Evolutionary conservation across 805 yeast species (phyloP), one percentile per base, ranked within the genome.

Genomic region (Monosporozyma siamensis): DNA sequence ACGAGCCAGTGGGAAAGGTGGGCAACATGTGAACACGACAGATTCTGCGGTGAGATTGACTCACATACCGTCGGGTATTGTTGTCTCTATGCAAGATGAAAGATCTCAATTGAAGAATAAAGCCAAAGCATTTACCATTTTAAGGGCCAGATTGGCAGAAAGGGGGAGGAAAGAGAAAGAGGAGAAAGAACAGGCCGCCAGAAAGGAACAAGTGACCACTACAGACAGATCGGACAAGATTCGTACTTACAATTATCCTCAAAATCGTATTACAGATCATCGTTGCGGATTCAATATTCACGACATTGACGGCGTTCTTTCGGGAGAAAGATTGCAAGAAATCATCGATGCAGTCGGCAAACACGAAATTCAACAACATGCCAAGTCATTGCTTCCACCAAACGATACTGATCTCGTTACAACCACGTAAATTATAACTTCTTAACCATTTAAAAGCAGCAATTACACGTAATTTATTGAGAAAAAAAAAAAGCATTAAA

Each of bases 1-100:
- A 95, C 72, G 98, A 51, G 86, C 97, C 1, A 79, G 95, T 43
- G 98, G 98, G 3, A 82, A 92, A 49, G 98, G 98, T 44, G 98
- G 98, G 0, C 98, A 90, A 66, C 97, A 90, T 58, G 98, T 90
- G 29, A 90, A 90, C 58, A 90, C 95, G 11, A 92, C 97, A 0
- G 97, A 90, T 58, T 87, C 96, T 1, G 98, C 98, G 0, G 97
- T 92, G 11, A 72, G 98, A 53, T 66, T 92, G 22, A 87, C 90
- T 1, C 98, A 92, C 65, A 68, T 83, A 12, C 97, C 97, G 4
- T 79, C 95, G 0, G 97, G 97, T 3, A 78, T 86, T 31, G 79
- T 78, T 4, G 96, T 92, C 2, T 72, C 79, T 39, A 94, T 89
- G 68, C 97, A 92, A 59, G 97, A 92, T 58, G 95, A 87, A 56